phyloP scores from a whole-genome alignment of 2,329 filamentous ascomycete species.

The Alternaria gansuensis region DNA sequence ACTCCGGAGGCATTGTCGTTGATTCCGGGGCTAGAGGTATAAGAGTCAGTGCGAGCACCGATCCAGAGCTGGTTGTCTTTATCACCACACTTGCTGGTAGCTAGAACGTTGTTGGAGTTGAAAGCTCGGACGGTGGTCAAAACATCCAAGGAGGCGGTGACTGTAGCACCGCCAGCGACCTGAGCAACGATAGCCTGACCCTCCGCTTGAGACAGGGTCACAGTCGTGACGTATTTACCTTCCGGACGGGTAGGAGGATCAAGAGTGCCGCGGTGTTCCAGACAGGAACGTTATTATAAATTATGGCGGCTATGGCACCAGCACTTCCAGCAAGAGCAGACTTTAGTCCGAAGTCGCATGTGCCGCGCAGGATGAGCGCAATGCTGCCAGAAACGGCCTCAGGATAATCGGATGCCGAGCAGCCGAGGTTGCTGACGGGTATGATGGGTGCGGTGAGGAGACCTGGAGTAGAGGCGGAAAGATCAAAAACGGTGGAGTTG shows the following conservation, averaged over 20 bases:
- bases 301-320: conserved; percentile 73
- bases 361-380: conserved; percentile 74
- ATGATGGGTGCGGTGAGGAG: conserved; percentile 39
- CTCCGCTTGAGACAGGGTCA: conserved; percentile 71
- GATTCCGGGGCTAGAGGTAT: conserved; percentile 52
- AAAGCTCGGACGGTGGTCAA: conserved; percentile 58
- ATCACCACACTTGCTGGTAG: conserved; percentile 50
- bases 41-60: conserved; percentile 52
- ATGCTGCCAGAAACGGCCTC: conserved; percentile 67
- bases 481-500: conserved; percentile 32
- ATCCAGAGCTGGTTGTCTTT: conserved; percentile 49
- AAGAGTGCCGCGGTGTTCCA: conserved; percentile 70
- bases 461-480: conserved; percentile 36
- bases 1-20: conserved; percentile 54
- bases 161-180: conserved; percentile 58
- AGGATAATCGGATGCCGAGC: conserved; percentile 67
- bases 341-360: conserved; percentile 76
- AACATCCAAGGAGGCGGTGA: conserved; percentile 55
- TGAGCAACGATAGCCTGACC: conserved; percentile 59
- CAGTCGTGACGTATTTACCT: conserved; percentile 69
- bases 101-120: conserved; percentile 57
- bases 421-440: conserved; percentile 44
- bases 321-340: conserved; percentile 72
- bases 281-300: conserved; percentile 79
- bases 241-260: conserved; percentile 65